phyloP scores from a whole-genome alignment of 2,329 filamentous ascomycete genomes.

The Fusarium verrucosum region DNA sequence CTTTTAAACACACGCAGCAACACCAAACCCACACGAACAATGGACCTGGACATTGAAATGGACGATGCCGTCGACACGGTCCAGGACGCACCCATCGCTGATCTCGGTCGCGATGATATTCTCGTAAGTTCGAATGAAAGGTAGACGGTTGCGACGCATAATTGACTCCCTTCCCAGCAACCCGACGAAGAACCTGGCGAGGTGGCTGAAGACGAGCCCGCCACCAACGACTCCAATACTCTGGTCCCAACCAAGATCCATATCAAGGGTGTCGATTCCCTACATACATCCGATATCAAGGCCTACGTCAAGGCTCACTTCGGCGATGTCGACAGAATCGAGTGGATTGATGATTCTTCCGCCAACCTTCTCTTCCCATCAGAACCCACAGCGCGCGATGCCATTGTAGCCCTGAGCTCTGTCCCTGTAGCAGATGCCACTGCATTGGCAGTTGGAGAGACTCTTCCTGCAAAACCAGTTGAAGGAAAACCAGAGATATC shows the following conservation, averaged over 20 bases:
- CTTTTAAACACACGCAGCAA: not conserved
- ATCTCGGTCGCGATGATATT: constrained; percentile 50
- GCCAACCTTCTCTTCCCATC: constrained; percentile 83
- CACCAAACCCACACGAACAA: constrained; percentile 47
- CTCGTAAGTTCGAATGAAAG: constrained; percentile 44
- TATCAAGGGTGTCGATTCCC: constrained; percentile 80
- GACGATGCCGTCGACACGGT: constrained; percentile 63
- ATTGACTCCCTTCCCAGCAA: constrained; percentile 44
- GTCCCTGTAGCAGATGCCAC: constrained; percentile 63
- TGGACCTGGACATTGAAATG: constrained; percentile 80
- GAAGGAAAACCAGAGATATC: constrained; percentile 73
- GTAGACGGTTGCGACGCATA: not conserved
- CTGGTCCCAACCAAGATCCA: constrained; percentile 72
- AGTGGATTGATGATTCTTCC: constrained; percentile 96
- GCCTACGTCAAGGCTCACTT: constrained; percentile 77
- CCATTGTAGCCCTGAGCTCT: constrained; percentile 62
- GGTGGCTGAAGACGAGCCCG: constrained; percentile 49
- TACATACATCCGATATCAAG: constrained; percentile 83
- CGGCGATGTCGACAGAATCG: constrained; percentile 68
- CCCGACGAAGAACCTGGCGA: constrained; percentile 53
- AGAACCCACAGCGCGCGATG: constrained; percentile 61
- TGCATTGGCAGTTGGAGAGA: constrained; percentile 67
- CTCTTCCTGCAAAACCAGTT: constrained; percentile 74
- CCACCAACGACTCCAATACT: constrained; percentile 41
- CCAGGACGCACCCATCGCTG: constrained; percentile 42